Base-by-base conservation (phyloP, 768 basidiomycete species). In the Lentinus tigrinus region DNA sequence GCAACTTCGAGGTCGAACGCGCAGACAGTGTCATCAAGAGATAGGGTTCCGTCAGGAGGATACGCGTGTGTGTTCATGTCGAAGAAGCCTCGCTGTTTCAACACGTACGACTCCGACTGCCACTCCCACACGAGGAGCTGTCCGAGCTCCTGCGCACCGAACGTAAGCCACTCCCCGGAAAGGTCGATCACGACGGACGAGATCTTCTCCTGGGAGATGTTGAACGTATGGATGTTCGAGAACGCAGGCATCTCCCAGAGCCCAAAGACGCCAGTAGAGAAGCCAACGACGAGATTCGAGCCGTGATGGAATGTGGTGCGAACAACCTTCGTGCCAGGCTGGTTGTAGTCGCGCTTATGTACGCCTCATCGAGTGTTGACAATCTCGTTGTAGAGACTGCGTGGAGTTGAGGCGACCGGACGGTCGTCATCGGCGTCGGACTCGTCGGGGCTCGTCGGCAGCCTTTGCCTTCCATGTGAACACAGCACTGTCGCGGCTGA, bases 61-160 rank as follows among this genome's bases (percentile, higher is more conserved):
- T 94, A 99, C 1, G 88, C 78, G 17, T 98, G 80, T 5, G 94
- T 88, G 76, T 98, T 99, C 91, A 98, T 96, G 73, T 97, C 95
- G 73, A 89, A 97, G 73, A 88, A 97, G 70, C 96, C 97, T 72
- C 98, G 97, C 71, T 98, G 96, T 72, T 98, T 98, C 62, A 99
- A 83, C 47, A 99, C 85, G 69, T 99, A 99, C 16, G 90, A 93
- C 71, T 98, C 95, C 40, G 89, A 93, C 73, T 98, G 96, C 97
- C 97, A 99, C 75, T 99, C 97, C 97, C 97, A 98, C 1, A 98
- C 97, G 19, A 99, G 86, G 23, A 99, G 86, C 69, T 98, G 97
- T 3, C 97, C 97, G 17, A 98, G 83, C 70, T 93, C 95, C 56
- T 82, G 82, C 0, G 95, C 95, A 16, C 97, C 97, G 65, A 99